phyloP scores from a whole-genome alignment of 495 filamentous ascomycete species.

The Talaromyces borbonicus region DNA sequence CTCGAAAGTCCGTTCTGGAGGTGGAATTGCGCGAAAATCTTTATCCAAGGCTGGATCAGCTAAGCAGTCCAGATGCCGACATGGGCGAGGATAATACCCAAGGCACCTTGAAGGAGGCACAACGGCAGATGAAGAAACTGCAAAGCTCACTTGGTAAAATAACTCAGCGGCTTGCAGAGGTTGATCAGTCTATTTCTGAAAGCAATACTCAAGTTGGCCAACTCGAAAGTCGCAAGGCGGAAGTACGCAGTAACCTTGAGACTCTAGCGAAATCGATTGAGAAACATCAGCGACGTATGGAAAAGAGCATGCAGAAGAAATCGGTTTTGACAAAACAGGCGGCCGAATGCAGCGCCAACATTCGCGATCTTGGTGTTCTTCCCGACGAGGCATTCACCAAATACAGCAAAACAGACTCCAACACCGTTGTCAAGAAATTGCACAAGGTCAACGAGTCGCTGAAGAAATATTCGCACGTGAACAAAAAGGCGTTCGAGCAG shows the following conservation, averaged over 20 bases:
- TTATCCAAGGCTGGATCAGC: conserved; percentile 73
- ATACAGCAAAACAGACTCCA: conserved; percentile 70
- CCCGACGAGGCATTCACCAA: conserved; percentile 92
- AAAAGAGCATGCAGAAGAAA: conserved; percentile 82
- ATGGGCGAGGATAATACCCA: conserved; percentile 47
- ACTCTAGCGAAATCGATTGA: conserved; percentile 75
- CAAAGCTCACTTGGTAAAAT: conserved; percentile 51
- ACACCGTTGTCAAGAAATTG: conserved; percentile 71
- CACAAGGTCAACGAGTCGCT: conserved; percentile 88
- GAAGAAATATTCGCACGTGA: conserved; percentile 95
- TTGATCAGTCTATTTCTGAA: conserved; percentile 62
- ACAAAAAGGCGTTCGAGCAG: conserved; percentile 99
- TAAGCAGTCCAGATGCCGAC: conserved; percentile 69
- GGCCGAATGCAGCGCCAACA: conserved; percentile 72
- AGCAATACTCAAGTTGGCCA: conserved; percentile 47
- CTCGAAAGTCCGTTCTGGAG: conserved; percentile 68
- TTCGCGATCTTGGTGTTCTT: conserved; percentile 84
- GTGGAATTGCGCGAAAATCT: conserved; percentile 80
- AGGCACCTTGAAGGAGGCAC: conserved; percentile 66
- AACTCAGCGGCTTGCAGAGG: conserved; percentile 55
- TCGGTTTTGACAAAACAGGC: conserved; percentile 65
- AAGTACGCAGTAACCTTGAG: conserved; percentile 58
- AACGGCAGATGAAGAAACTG: conserved; percentile 71
- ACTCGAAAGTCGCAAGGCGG: conserved; percentile 52
- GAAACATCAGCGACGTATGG: conserved; percentile 80